Conservation (phyloP, 192 early-diverging fungal genomes). For the Podochytrium sp. region DNA sequence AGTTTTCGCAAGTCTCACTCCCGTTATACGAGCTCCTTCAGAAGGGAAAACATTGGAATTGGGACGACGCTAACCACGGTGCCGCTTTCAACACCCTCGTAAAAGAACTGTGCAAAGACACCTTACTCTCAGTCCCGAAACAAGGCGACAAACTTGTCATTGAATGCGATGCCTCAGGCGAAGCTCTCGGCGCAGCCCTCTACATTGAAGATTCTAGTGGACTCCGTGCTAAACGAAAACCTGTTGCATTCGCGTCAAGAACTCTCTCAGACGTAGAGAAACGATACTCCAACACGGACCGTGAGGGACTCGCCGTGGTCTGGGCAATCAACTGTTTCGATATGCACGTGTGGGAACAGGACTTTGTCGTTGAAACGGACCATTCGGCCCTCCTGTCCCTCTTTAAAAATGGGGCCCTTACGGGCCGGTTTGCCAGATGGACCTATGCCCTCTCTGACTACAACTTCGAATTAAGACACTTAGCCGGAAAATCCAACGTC, state of each 20-base stretch:
- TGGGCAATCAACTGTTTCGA: slow-evolving; percentile 34
- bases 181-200: background rate
- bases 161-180: slow-evolving; percentile 2
- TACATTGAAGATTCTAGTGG: background rate
- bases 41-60: background rate
- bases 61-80: background rate
- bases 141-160: background rate
- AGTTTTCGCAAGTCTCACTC: slow-evolving; percentile 26
- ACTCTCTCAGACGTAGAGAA: background rate
- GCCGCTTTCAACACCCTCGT: slow-evolving; percentile 41
- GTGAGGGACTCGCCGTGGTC: slow-evolving; percentile 39
- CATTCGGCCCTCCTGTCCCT: slow-evolving; percentile 32
- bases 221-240: background rate
- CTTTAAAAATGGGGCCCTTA: background rate
- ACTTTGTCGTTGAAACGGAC: slow-evolving; percentile 38
- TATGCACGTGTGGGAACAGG: slow-evolving; percentile 15
- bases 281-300: slow-evolving; percentile 24
- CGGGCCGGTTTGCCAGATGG: slow-evolving; percentile 29
- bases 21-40: slow-evolving; percentile 29
- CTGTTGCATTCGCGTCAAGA: slow-evolving; percentile 7
- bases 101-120: background rate
- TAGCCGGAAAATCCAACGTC: background rate
- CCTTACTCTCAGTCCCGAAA: background rate
- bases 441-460: slow-evolving; percentile 14
- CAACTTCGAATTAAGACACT: background rate